Evolutionary conservation across 345 rosid genomes (phyloP).

Genomic region (Rhodamnia rubescens): DNA sequence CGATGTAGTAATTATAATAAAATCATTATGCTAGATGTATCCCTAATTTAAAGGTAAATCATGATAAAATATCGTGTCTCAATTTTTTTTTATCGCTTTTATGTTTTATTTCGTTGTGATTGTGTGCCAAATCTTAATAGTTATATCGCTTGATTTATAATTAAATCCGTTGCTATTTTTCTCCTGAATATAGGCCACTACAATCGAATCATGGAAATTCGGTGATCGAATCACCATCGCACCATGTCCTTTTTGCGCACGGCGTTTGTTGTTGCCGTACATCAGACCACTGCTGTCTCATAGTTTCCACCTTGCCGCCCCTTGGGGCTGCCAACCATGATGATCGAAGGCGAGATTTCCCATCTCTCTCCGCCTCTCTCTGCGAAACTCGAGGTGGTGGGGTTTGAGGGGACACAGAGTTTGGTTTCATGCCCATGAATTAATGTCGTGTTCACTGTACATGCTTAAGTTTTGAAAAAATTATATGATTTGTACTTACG

Average conservation of each 20-base stretch:
- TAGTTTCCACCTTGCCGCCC: not conserved
- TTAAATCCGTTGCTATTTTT: no score
- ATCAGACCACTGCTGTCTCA: not conserved
- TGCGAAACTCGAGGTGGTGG: not conserved
- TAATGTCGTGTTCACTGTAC: not conserved
- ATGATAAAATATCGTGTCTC: no score
- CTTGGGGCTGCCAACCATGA: not conserved
- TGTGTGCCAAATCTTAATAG: no score
- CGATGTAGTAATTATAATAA: no score
- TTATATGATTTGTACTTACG: not conserved
- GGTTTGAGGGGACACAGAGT: not conserved
- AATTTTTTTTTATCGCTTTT: no score
- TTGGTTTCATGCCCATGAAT: rapidly evolving
- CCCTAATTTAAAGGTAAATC: no score
- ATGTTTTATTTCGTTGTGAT: no score
- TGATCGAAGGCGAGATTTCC: not conserved
- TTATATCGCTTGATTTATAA: no score
- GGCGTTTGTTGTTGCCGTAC: not conserved
- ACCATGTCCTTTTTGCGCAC: not conserved
- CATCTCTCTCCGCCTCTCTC: not conserved
- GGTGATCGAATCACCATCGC: not conserved
- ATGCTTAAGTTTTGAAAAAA: not conserved
- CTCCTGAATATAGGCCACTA: no score
- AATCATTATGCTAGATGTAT: no score
- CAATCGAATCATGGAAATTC: no score